These are phyloP conservation scores for Neckera pumila DNA, from an alignment of 225 moss, liverwort and hornwort genomes.

Conservation along the genomic window DNA sequence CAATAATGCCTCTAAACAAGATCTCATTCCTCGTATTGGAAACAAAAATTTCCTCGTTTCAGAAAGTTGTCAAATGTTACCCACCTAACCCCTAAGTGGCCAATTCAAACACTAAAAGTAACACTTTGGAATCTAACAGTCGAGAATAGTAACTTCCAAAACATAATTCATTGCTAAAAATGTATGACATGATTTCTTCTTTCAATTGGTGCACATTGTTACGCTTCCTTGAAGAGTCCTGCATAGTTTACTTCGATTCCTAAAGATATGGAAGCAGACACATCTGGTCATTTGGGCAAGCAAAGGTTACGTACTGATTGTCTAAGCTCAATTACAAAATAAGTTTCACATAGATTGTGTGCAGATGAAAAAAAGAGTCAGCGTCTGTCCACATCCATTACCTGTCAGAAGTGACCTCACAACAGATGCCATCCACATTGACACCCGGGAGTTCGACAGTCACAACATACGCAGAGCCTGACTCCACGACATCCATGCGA, in stretches of 20 bases:
- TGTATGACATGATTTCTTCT: not conserved
- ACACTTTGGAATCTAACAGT: not conserved
- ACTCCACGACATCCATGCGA: constrained; percentile 97
- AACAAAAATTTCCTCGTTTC: not conserved
- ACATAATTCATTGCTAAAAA: not conserved
- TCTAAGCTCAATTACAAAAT: not conserved
- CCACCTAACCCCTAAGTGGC: not conserved
- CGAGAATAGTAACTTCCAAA: not conserved
- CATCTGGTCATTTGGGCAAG: not conserved
- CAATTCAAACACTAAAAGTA: not conserved
- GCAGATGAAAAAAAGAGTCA: not conserved
- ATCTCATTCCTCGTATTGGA: not conserved
- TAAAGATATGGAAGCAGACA: not conserved
- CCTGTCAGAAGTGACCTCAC: constrained; percentile 70
- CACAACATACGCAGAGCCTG: constrained; percentile 73
- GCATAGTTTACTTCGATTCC: not conserved
- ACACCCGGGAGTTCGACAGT: constrained; percentile 87
- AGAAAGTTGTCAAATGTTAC: not conserved
- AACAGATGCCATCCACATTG: constrained; percentile 76
- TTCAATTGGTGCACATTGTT: not conserved
- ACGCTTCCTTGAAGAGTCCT: not conserved
- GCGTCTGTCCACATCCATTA: not conserved
- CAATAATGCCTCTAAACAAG: not conserved
- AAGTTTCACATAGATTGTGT: not conserved
- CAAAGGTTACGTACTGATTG: not conserved